Base-by-base conservation (phyloP, 2,329 filamentous ascomycete genomes). In the Colletotrichum australisinense region DNA sequence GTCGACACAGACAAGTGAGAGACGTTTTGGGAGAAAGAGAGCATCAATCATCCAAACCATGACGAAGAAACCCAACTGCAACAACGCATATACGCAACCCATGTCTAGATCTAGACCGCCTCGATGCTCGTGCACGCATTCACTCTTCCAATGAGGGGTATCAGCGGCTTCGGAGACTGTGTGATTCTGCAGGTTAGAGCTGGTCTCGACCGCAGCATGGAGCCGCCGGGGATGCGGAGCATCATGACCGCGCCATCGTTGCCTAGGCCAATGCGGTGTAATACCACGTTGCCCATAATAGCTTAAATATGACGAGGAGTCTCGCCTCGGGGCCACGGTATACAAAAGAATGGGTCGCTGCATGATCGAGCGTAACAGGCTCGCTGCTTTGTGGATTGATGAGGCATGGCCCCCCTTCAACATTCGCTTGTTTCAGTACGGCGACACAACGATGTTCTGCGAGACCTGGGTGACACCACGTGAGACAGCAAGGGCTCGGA, bases 1-100 rank as follows among this genome's bases (percentile, higher is more conserved):
- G 78, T 77, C 46, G 79, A 81, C 49, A 70, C 71, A 28, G 72
- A 68, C 69, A 73, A 56, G 70, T 73, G 49, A 73, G 67, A 16
- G 12, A 9, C 35, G 6, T 14, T 3, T n/a, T n/a, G 24, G 28
- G 14, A 28, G 14, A n/a, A 11, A 65, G 24, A 46, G 22, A 56
- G n/a, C 5, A n/a, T 26, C 30, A 22, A 35, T 35, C 16, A 38
- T 35, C 24, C 22, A 26, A 9, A 11, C 24, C 22, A 38, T 19
- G 22, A 19, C 22, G 30, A n/a, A 35, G 28, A n/a, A 55, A 9
- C 7, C n/a, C n/a, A 16, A 28, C 30, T 26, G 22, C 22, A 53
- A 14, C 24, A 49, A 5, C 26, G 19, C 26, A 11, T 5, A 6
- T 30, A 11, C 30, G 57, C 35, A 53, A 11, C 11, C n/a, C 28